phyloP scores from a whole-genome alignment of 805 yeast genomes.

The Pichia phayaonensis region DNA sequence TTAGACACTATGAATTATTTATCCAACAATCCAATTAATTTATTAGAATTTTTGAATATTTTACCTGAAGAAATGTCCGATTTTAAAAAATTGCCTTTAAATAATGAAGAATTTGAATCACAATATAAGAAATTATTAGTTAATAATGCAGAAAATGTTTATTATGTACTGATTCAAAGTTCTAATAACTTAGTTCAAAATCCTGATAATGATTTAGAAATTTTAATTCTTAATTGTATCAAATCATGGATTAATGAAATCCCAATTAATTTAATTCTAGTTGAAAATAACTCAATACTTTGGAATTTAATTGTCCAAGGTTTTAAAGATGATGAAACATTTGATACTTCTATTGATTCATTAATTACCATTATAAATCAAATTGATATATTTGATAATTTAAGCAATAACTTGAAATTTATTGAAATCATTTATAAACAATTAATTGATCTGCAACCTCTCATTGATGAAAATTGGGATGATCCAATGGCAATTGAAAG shows the following conservation, averaged over 20 bases:
- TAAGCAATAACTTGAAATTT: slow-evolving; percentile 40
- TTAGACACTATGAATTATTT: slow-evolving; percentile 53
- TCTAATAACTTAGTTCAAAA: slow-evolving; percentile 19
- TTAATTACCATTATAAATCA: slow-evolving; percentile 74
- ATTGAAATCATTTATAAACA: slow-evolving; percentile 40
- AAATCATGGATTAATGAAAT: slow-evolving; percentile 89
- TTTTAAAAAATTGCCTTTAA: slow-evolving; percentile 65
- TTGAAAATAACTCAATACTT: slow-evolving; percentile 43
- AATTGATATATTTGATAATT: slow-evolving; percentile 67
- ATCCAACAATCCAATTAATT: slow-evolving; percentile 34
- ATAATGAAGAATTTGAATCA: slow-evolving; percentile 68
- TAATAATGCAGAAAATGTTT: slow-evolving; percentile 59
- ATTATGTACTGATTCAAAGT: slow-evolving; percentile 52
- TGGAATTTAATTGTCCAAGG: slow-evolving; percentile 52
- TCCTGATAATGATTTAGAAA: slow-evolving; percentile 28
- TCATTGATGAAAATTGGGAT: slow-evolving; percentile 39
- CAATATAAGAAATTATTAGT: slow-evolving; percentile 60
- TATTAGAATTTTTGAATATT: slow-evolving; percentile 76
- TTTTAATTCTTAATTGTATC: slow-evolving; percentile 62
- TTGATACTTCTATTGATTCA: neutral
- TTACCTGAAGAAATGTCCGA: slow-evolving; percentile 88
- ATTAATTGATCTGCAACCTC: slow-evolving; percentile 52
- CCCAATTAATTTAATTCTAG: slow-evolving; percentile 61
- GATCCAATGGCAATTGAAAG: slow-evolving; percentile 64
- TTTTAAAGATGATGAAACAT: neutral